Evolutionary conservation across 2,329 filamentous ascomycete species (phyloP).

Genomic region (Aspergillus jensenii): DNA sequence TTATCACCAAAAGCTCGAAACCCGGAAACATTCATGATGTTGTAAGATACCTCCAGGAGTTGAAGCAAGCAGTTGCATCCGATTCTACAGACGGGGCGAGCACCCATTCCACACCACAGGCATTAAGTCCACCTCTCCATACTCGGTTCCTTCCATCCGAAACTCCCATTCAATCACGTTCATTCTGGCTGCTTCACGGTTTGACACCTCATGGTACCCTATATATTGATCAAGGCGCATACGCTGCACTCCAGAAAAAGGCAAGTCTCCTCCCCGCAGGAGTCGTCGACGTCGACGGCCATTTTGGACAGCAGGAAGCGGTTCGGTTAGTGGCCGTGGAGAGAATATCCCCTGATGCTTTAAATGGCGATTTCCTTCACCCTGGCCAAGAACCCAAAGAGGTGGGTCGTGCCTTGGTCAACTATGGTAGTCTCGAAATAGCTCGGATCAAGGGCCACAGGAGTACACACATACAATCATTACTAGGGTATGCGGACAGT

Average conservation of each 20-base stretch:
- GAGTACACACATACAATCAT: slow-evolving; percentile 74
- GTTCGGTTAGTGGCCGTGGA: slow-evolving; percentile 82
- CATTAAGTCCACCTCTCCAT: slow-evolving; percentile 66
- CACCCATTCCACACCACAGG: slow-evolving; percentile 40
- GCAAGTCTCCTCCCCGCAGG: slow-evolving; percentile 86
- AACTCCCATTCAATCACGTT: slow-evolving; percentile 84
- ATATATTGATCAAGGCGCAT: slow-evolving; percentile 89
- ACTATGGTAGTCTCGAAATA: slow-evolving; percentile 88
- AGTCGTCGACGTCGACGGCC: slow-evolving; percentile 84
- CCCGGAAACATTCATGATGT: slow-evolving; percentile 90
- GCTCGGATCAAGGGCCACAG: slow-evolving; percentile 77
- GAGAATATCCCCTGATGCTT: slow-evolving; percentile 45
- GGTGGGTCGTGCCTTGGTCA: slow-evolving; percentile 85
- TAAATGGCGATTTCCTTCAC: slow-evolving; percentile 41
- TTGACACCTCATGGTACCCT: slow-evolving; percentile 85
- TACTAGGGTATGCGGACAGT: slow-evolving; percentile 89
- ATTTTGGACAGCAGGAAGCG: slow-evolving; percentile 88
- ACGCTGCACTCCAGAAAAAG: slow-evolving; percentile 75
- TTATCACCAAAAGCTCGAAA: slow-evolving; percentile 91
- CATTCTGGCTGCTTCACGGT: slow-evolving; percentile 96
- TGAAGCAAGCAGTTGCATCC: slow-evolving; percentile 41
- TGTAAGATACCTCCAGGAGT: slow-evolving; percentile 73
- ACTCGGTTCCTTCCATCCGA: slow-evolving; percentile 87
- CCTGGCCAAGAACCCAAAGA: slow-evolving; percentile 57
- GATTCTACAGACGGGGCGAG: slow-evolving; percentile 23